phyloP scores from a whole-genome alignment of 148 eudicot species.

The Rhododendron mucronatum region DNA sequence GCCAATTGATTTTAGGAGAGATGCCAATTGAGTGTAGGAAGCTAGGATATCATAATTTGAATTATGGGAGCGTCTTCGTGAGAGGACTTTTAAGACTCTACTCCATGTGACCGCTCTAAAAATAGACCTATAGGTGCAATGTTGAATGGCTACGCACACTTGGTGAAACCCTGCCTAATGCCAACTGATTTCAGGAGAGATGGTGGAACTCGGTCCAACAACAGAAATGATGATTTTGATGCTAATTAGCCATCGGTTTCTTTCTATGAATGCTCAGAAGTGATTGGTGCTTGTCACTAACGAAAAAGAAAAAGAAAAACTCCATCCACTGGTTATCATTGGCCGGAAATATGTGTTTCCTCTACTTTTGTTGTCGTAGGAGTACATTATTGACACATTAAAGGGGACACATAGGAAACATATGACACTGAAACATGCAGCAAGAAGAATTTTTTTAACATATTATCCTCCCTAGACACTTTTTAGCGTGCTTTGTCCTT shows the following conservation, averaged over 20 bases:
- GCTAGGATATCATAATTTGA: background rate
- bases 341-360: background rate
- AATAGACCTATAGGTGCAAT: background rate
- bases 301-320: background rate
- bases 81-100: background rate
- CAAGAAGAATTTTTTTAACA: background rate
- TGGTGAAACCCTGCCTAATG: background rate
- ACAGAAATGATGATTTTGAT: background rate
- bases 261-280: background rate
- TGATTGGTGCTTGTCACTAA: background rate
- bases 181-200: background rate
- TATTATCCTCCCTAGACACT: background rate
- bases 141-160: background rate
- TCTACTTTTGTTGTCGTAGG: background rate
- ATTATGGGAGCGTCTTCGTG: background rate
- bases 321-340: background rate
- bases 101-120: background rate
- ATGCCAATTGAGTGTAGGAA: background rate
- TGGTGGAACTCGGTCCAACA: background rate
- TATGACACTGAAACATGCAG: background rate
- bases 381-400: background rate
- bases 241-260: background rate
- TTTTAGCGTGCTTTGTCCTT: background rate
- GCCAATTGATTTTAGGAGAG: background rate
- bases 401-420: background rate